Evolutionary conservation across 257 asterid genomes (phyloP), one percentile per base, ranked within the genome.

Genomic region (Datura wrightii): DNA sequence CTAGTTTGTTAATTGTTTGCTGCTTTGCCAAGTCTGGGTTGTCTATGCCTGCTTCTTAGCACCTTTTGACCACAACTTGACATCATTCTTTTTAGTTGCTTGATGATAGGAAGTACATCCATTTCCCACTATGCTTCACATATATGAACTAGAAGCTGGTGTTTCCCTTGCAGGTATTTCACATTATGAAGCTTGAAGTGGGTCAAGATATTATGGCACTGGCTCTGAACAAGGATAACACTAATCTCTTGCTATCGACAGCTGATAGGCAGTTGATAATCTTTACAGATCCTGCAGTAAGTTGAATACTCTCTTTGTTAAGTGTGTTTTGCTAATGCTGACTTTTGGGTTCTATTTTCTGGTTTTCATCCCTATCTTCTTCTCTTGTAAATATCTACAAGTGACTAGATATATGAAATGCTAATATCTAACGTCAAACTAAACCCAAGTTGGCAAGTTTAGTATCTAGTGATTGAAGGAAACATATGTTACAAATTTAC

Each of bases 221-320:
- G 79, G 93, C 98, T 83, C 84, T 96, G 92, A 93, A 90, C 87
- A 87, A 91, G 90, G 99, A 95, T 69, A 94, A 93, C 84, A 95
- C 98, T 70, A 94, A 97, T 86, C 94, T 97, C 71, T 86, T 97
- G 89, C 97, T 95, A 87, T 95, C 99, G 56, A 97, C 99, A 58
- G 94, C 93, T 70, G 95, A 94, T 87, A 94, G 89, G 86, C 96
- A 95, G 85, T 86, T 95, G 93, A 92, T 94, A 85, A 90, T 97
- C 80, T 97, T 87, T 88, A 93, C 98, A 79, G 98, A 97, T 88
- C 99, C 98, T 79, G 92, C 99, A 0, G 99, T 97, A 90, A 94
- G 99, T 89, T 87, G 86, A 85, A 70, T 79, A 69, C 71, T 5
- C 66, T 11, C 8, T 56, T 1, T 65, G 53, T 60, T 83, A 48